A percentile compares a stretch with the other conserved stretches of the same genome.
These are phyloP conservation scores for Tirmania nivea DNA, from an alignment of 495 filamentous ascomycete species.

Conservation along the genomic window DNA sequence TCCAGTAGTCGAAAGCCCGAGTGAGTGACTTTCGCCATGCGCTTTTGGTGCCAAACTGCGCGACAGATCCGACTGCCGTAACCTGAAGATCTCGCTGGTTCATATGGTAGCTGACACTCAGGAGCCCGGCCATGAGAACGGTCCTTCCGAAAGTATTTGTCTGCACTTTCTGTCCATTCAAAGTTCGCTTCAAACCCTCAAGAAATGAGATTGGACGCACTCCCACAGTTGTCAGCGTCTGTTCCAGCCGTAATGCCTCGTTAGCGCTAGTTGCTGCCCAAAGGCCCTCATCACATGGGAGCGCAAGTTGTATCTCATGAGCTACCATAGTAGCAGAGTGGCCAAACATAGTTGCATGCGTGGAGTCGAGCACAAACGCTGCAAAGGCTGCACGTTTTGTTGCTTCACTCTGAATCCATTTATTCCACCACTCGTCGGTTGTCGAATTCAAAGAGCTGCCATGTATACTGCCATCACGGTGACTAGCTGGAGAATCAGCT, in stretches of 20 bases:
- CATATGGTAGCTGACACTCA: slow-evolving; percentile 95
- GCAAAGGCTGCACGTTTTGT: slow-evolving; percentile 80
- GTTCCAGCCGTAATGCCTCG: slow-evolving; percentile 74
- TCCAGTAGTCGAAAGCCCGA: slow-evolving; percentile 86
- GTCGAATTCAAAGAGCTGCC: slow-evolving; percentile 34
- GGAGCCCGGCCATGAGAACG: slow-evolving; percentile 79
- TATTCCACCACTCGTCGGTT: slow-evolving; percentile 81
- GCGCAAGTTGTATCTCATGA: slow-evolving; percentile 75
- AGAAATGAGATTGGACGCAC: slow-evolving; percentile 75
- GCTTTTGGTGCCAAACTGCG: slow-evolving; percentile 69
- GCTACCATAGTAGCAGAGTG: slow-evolving; percentile 95
- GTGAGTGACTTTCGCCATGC: slow-evolving; percentile 83
- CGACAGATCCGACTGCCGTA: slow-evolving; percentile 53
- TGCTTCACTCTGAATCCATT: slow-evolving; percentile 89
- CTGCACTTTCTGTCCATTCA: slow-evolving; percentile 67
- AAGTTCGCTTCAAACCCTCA: slow-evolving; percentile 73
- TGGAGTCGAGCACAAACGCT: slow-evolving; percentile 87
- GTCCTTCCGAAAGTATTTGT: slow-evolving; percentile 92
- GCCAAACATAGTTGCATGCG: slow-evolving; percentile 94
- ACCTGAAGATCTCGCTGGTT: slow-evolving; percentile 92
- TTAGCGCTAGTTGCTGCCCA: slow-evolving; percentile 82
- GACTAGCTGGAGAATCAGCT: slow-evolving; percentile 70
- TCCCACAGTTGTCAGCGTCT: slow-evolving; percentile 58
- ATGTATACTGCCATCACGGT: slow-evolving; percentile 40
- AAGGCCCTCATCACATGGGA: slow-evolving; percentile 82